A percentile compares a stretch with the other conserved stretches of the same genome.
Conservation (phyloP, 192 early-diverging fungal genomes). For the Podila minutissima region DNA sequence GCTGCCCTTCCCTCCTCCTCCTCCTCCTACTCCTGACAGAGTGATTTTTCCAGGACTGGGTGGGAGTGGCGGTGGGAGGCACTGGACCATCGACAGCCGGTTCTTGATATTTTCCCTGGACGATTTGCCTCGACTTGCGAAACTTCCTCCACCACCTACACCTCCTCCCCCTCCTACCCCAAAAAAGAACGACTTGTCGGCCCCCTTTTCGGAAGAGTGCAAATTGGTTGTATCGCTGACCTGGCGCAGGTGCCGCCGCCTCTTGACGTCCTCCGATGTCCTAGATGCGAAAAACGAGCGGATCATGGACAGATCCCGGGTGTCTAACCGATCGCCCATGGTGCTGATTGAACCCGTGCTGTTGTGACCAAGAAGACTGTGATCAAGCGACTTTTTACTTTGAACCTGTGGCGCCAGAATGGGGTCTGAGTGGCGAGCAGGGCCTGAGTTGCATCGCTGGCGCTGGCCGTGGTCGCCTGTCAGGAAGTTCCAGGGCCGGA, state of each 20-base stretch:
- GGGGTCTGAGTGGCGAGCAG: constrained; percentile 21
- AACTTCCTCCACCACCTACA: neutral
- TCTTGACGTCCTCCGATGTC: neutral
- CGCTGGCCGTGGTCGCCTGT: constrained; percentile 21
- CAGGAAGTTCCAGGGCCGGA: constrained; percentile 13
- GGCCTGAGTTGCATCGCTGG: constrained; percentile 35
- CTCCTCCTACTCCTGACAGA: neutral
- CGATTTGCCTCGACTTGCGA: neutral
- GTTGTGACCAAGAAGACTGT: neutral
- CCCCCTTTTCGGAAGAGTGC: neutral
- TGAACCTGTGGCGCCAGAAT: neutral
- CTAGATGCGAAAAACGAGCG: neutral
- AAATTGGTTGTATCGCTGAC: neutral
- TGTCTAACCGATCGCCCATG: neutral
- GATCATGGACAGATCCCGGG: neutral
- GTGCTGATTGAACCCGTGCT: neutral
- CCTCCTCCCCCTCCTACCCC: no score
- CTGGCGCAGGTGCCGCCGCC: neutral
- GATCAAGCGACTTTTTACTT: neutral
- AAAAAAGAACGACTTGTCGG: neutral
- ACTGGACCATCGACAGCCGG: neutral
- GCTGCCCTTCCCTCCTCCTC: neutral
- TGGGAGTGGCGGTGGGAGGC: neutral
- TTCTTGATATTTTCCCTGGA: neutral
- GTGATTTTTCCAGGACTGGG: neutral